phyloP scores from a whole-genome alignment of 1,284 basidiomycete species.

The Pseudozyma sp. region DNA sequence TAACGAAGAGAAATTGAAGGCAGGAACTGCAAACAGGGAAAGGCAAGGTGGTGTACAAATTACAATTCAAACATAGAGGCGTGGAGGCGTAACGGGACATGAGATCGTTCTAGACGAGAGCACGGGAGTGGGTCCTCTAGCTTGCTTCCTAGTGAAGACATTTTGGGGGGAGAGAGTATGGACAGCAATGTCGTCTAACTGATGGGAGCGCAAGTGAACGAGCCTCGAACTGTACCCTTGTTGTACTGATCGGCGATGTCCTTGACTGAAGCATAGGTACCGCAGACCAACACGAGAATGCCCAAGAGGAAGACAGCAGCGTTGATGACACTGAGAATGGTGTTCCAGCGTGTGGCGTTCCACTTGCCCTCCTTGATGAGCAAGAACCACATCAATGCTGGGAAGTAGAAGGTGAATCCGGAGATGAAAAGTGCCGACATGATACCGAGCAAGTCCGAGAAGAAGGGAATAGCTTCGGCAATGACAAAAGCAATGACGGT shows the following conservation, averaged over 20 bases:
- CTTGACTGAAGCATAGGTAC: slow-evolving; percentile 47
- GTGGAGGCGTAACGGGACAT: slow-evolving; percentile 6
- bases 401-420: slow-evolving; percentile 59
- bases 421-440: slow-evolving; percentile 55
- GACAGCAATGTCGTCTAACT: not conserved
- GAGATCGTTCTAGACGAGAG: slow-evolving; percentile 5
- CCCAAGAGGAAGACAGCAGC: slow-evolving; percentile 49
- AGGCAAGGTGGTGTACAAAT: slow-evolving; percentile 17
- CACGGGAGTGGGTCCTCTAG: not conserved
- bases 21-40: slow-evolving; percentile 5
- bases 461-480: slow-evolving; percentile 58
- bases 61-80: slow-evolving; percentile 13
- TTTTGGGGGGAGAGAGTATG: too few species aligned
- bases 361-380: slow-evolving; percentile 53
- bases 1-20: not conserved
- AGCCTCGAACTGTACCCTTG: slow-evolving; percentile 27
- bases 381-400: slow-evolving; percentile 71
- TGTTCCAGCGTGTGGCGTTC: slow-evolving; percentile 43
- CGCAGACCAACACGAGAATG: slow-evolving; percentile 48
- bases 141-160: slow-evolving; percentile 1
- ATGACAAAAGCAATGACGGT: slow-evolving; percentile 54
- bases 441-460: slow-evolving; percentile 49
- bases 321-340: slow-evolving; percentile 44
- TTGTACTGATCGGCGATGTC: slow-evolving; percentile 46
- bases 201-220: slow-evolving; percentile 43